Evolutionary conservation across 2,329 filamentous ascomycete genomes (phyloP).

Genomic region (Phaeomoniella chlamydospora): DNA sequence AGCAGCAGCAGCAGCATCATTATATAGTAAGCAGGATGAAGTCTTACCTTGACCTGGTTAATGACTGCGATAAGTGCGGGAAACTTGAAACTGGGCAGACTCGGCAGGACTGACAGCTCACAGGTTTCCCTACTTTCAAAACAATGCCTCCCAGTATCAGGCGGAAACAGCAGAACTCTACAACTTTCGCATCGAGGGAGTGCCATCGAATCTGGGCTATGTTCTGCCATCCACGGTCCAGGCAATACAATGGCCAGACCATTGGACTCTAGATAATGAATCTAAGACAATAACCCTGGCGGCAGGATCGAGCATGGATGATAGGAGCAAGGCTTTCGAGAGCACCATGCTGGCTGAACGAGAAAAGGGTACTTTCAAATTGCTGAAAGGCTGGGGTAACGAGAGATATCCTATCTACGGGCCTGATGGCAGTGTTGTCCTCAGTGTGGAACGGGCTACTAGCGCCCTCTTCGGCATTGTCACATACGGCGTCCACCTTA

Average conservation of each 20-base stretch:
- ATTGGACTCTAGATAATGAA: constrained; percentile 45
- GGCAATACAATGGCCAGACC: constrained; percentile 33
- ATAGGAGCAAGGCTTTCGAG: constrained; percentile 45
- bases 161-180: constrained; percentile 41
- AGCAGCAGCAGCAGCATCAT: no score
- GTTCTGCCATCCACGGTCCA: constrained; percentile 25
- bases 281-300: constrained; percentile 48
- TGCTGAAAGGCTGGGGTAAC: constrained; percentile 66
- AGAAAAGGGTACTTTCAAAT: constrained; percentile 53
- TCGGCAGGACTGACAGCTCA: constrained; percentile 1
- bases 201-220: constrained; percentile 48
- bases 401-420: constrained; percentile 70
- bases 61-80: constrained; percentile 39
- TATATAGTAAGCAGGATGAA: no score
- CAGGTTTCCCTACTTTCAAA: constrained; percentile 69
- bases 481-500: constrained; percentile 72
- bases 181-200: constrained; percentile 52
- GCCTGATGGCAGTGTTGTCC: constrained; percentile 44
- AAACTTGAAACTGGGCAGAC: background rate
- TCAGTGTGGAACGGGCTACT: constrained; percentile 64
- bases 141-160: constrained; percentile 43
- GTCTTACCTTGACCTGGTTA: constrained; percentile 39
- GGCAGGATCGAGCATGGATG: constrained; percentile 47
- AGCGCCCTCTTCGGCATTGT: constrained; percentile 60
- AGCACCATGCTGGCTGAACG: no score